Evolutionary conservation across 805 yeast species (phyloP), one percentile per base, ranked within the genome.

Genomic region (Kockiozyma suomiensis): DNA sequence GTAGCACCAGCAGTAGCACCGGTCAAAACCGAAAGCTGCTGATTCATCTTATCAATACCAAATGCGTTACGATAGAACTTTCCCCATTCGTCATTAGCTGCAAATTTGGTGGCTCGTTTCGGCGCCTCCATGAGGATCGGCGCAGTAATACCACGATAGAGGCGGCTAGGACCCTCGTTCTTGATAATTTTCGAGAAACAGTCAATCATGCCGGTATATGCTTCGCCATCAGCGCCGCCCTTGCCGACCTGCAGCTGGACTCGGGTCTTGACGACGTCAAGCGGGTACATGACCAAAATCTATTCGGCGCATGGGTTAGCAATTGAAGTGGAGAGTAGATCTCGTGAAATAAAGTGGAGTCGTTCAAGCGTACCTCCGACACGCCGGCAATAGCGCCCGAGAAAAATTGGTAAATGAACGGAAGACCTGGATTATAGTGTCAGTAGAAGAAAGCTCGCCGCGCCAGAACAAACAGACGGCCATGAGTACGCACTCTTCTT

Each of bases 61-160:
- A 92, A 90, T 21, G 77, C 73, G 32, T 79, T 79, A 67, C 84
- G 83, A 81, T 91, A 93, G 68, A 91, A 75, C 74, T 87, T 87
- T 54, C 96, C 93, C 87, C 96, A 94, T 74, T 90, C 96, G 73
- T 94, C 99, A 73, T 94, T 94, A 64, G 97, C 97, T 54, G 98
- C 97, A 73, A 94, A 94, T 76, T 94, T 94, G 67, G 97, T 92
- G 43, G 99, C 99, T 79, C 99, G 65, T 81, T 94, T 94, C 66
- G 99, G 99, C 13, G 98, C 99, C 76, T 94, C 99, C 99, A 94
- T 94, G 70, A 94, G 80, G 68, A 94, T 90, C 35, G 99, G 99
- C 25, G 99, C 97, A 32, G 88, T 78, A 70, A 94, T 94, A 67
- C 99, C 99, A 72, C 92, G 85, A 77, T 94, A 94, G 59, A 93